phyloP scores from a whole-genome alignment of 2,329 filamentous ascomycete species.

The Cladophialophora bantiana region DNA sequence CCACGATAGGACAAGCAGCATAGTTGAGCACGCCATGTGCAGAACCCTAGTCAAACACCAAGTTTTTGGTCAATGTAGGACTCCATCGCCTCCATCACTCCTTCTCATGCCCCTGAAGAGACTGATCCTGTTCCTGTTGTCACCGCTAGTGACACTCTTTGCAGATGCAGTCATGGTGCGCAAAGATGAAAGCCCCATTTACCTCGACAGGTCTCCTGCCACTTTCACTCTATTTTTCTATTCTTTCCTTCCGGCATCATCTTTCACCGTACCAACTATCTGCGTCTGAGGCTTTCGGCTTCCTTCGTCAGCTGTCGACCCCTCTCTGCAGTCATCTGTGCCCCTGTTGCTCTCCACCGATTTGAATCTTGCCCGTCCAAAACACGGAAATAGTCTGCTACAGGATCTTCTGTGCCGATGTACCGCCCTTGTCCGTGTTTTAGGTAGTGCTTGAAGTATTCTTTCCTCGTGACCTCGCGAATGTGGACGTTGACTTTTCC shows the following conservation, averaged over 20 bases:
- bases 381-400: constrained; percentile 33
- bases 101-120: constrained; percentile 2
- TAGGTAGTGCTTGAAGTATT: constrained; percentile 39
- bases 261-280: background rate
- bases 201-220: background rate
- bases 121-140: background rate
- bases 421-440: constrained; percentile 37
- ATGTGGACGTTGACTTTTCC: constrained; percentile 28
- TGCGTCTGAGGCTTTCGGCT: background rate
- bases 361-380: constrained; percentile 28
- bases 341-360: constrained; percentile 9
- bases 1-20: background rate
- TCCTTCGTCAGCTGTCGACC: background rate
- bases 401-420: constrained; percentile 35
- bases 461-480: constrained; percentile 30
- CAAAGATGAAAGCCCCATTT: background rate
- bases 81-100: background rate
- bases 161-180: background rate
- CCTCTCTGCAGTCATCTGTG: background rate
- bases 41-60: background rate
- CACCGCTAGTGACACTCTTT: background rate
- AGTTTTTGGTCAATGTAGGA: background rate
- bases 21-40: background rate
- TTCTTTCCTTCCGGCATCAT: background rate
- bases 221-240: background rate